Base-by-base conservation (phyloP, 2,329 filamentous ascomycete species). In the Stagonosporopsis cucurbitacearum region DNA sequence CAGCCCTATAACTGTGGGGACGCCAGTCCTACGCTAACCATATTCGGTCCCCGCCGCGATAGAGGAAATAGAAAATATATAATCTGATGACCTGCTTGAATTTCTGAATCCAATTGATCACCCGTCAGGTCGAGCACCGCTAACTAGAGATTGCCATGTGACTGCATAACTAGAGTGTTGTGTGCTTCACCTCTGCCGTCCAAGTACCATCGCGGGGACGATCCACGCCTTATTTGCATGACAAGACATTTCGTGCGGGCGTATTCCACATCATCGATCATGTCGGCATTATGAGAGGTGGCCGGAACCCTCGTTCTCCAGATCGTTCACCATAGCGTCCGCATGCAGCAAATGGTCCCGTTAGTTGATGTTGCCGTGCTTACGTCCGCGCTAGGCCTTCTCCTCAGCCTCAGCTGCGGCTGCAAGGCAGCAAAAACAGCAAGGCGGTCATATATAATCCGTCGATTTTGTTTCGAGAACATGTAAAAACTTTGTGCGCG, bases 371-470 rank as follows among this genome's bases (percentile, higher is more conserved):
- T 41, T 41, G 8, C 40, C 46, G 54, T 25, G 43, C 54, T 57
- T 44, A 57, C 54, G 39, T 52, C 28, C 32, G 44, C 47, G 20
- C 53, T 51, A 56, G 25, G 36, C 28, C n/a, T 26, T 23, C 25
- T 42, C 17, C 46, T 50, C 48, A 57, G 54, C 54, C 48, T 47
- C 42, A 52, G 48, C 48, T 44, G 54, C 49, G 48, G 43, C 43
- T 51, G 48, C 43, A 47, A 32, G 33, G 32, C 28, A 37, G n/a
- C 23, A 32, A 51, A 45, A 33, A 30, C 47, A 50, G 22, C 33
- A 30, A 39, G 36, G 20, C 23, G 47, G 35, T 15, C 12, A 5
- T 35, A 56, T 30, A 50, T 47, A 50, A 56, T 12, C 22, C 17
- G 25, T 6, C 12, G 26, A 25, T 19, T 17, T 30, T 17, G 26